Conservation (phyloP, 2,329 filamentous ascomycete species). For the Zopfia rhizophila region DNA sequence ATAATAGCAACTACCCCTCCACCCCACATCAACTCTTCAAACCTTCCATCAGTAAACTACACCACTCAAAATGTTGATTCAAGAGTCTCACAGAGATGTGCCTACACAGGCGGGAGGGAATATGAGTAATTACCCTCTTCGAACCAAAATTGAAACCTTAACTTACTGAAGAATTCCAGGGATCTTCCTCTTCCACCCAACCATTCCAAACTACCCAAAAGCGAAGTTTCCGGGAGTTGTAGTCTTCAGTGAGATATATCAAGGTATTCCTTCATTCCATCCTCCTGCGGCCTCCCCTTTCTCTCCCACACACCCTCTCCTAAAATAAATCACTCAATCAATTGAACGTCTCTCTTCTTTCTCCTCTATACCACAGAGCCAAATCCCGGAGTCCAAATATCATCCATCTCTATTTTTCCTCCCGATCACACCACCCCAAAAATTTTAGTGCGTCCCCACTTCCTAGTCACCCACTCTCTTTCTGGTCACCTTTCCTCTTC, state of each 20-base stretch:
- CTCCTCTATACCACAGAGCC: too few relatives aligned
- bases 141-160: conserved; percentile 4
- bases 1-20: too few relatives aligned
- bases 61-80: conserved; percentile 63
- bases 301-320: not conserved
- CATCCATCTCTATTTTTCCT: too few relatives aligned
- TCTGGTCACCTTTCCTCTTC: too few relatives aligned
- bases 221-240: conserved; percentile 90
- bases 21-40: too few relatives aligned
- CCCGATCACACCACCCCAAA: too few relatives aligned
- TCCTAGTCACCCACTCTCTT: too few relatives aligned
- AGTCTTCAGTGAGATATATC: conserved; percentile 94
- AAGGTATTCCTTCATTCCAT: conserved; percentile 70
- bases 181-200: conserved; percentile 89
- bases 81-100: conserved; percentile 69
- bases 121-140: conserved; percentile 60
- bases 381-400: too few relatives aligned
- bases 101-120: conserved; percentile 67
- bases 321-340: not conserved
- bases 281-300: not conserved
- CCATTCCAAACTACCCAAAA: conserved; percentile 84
- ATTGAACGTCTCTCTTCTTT: too few relatives aligned
- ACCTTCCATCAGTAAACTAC: too few relatives aligned
- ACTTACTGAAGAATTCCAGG: conserved; percentile 63
- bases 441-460: too few relatives aligned